A percentile compares a stretch with the other conserved stretches of the same genome.
phyloP scores from a whole-genome alignment of 495 filamentous ascomycete genomes.

The Clavariopsis aquatica region DNA sequence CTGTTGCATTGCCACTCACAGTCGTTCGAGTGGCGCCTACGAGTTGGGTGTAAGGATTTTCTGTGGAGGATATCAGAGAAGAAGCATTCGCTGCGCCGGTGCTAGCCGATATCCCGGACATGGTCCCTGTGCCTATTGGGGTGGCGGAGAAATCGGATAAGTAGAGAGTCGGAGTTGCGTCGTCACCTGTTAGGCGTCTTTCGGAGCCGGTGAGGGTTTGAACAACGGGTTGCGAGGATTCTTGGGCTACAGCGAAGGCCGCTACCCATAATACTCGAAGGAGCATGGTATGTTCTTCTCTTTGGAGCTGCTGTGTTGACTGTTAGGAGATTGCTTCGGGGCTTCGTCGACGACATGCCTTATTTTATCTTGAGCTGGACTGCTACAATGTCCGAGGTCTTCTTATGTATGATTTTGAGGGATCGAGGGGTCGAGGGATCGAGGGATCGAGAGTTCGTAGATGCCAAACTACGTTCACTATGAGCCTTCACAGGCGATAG shows the following conservation, averaged over 20 bases:
- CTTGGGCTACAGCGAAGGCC: conserved; percentile 16
- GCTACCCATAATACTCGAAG: conserved; percentile 7
- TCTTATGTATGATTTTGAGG: no score
- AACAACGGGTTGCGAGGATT: conserved; percentile 13
- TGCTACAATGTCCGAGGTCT: no score
- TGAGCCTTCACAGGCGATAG: no score
- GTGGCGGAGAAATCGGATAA: conserved; percentile 28
- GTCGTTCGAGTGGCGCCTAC: conserved; percentile 20
- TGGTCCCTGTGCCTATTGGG: conserved; percentile 16
- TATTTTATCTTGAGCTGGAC: no score
- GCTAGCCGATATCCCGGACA: conserved; percentile 4
- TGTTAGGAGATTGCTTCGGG: no score
- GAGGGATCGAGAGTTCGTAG: no score
- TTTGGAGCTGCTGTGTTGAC: background rate
- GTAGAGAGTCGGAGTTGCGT: conserved; percentile 27
- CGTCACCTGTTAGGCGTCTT: conserved; percentile 15
- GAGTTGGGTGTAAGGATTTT: conserved; percentile 19
- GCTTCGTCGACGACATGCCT: no score
- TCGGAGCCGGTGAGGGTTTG: conserved; percentile 17
- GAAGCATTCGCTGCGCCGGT: conserved; percentile 23
- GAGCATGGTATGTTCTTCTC: background rate
- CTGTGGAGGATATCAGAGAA: conserved; percentile 6
- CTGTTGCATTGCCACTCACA: conserved; percentile 18
- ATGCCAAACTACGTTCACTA: no score
- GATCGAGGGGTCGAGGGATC: no score